These are phyloP conservation scores for Claviceps sp. DNA, from an alignment of 2,329 filamentous ascomycete species.

Conservation along the genomic window DNA sequence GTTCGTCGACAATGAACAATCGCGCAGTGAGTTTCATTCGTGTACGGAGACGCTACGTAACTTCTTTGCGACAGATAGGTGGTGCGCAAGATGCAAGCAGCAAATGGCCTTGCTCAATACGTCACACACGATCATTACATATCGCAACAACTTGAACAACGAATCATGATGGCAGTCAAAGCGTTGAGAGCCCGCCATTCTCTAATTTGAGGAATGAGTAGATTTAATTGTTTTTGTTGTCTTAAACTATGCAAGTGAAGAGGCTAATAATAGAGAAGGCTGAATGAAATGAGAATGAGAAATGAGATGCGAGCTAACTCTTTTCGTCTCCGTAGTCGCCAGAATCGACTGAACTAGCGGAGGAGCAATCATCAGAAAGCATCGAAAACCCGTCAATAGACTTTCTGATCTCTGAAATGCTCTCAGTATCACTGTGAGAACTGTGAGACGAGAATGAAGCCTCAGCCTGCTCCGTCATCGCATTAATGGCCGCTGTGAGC, in stretches of 20 bases:
- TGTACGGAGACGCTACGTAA: too few relatives aligned
- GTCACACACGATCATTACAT: too few relatives aligned
- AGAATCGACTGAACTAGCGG: background rate
- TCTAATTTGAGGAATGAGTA: background rate
- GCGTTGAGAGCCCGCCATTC: too few relatives aligned
- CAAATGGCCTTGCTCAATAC: too few relatives aligned
- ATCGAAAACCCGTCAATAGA: background rate
- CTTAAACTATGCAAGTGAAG: background rate
- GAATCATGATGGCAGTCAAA: too few relatives aligned
- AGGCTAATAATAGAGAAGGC: background rate
- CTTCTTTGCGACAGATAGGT: too few relatives aligned
- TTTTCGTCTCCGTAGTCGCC: background rate
- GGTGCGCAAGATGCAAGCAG: too few relatives aligned
- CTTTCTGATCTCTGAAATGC: background rate
- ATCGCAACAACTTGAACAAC: too few relatives aligned
- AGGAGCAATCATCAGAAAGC: background rate
- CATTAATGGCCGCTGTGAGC: conserved; percentile 15
- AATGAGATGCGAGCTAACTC: background rate
- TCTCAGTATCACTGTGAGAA: background rate
- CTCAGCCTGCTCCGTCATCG: background rate
- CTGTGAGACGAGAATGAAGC: background rate
- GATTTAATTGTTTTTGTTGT: background rate
- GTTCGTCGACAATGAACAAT: too few relatives aligned
- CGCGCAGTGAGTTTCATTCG: too few relatives aligned
- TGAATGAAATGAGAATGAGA: background rate